Conservation (phyloP, 176 grass and related monocot species). For the Triticum timopheevii region DNA sequence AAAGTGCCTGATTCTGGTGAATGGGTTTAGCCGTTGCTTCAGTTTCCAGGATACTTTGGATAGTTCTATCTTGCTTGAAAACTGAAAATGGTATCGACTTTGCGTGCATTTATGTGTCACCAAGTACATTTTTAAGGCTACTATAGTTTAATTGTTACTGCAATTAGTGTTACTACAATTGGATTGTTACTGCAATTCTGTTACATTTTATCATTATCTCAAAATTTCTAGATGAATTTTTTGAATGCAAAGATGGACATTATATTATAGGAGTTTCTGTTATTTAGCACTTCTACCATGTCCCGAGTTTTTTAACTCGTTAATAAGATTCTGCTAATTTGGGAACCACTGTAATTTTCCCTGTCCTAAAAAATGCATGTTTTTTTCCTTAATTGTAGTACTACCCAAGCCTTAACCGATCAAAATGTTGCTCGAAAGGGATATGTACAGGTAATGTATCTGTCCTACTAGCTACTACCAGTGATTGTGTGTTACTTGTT, state of each 20-base stretch:
- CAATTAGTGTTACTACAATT: slow-evolving; percentile 19
- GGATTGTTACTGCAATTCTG: not conserved
- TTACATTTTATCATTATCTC: slow-evolving; percentile 18
- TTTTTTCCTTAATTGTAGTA: slow-evolving; percentile 54
- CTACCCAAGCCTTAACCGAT: slow-evolving; percentile 97
- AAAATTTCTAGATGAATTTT: not conserved
- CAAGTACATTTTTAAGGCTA: not conserved
- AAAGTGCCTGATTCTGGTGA: slow-evolving; percentile 5
- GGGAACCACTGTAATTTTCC: not conserved
- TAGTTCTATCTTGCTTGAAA: not conserved
- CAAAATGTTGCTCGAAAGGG: slow-evolving; percentile 95
- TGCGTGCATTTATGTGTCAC: not conserved
- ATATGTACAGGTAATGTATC: slow-evolving; percentile 90
- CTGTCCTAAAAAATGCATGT: slow-evolving; percentile 23
- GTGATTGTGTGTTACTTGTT: not conserved
- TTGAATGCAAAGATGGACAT: not conserved
- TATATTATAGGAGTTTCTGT: slow-evolving; percentile 19
- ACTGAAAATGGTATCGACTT: not conserved
- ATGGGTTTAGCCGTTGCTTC: not conserved
- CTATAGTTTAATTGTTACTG: not conserved
- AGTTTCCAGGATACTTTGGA: not conserved
- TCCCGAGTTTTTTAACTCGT: not conserved
- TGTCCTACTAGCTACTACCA: not conserved
- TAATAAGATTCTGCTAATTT: not conserved
- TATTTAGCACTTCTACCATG: slow-evolving; percentile 12